Conservation (phyloP, 768 basidiomycete genomes). For the Psilocybe cubensis region DNA sequence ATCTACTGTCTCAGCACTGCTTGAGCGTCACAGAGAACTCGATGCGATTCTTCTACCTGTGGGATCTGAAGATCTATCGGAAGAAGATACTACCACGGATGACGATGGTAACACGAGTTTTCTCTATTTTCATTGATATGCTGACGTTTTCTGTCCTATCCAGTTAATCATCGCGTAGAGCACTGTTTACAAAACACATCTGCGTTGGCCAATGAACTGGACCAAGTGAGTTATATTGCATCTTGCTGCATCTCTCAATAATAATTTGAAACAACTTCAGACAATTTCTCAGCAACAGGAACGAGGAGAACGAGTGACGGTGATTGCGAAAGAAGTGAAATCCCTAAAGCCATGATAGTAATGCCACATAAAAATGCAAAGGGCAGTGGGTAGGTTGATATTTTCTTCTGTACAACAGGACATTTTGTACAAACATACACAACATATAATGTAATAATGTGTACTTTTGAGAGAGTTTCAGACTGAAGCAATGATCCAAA, state of each 20-base stretch:
- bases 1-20: constrained; percentile 29
- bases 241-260: neutral
- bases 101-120: constrained; percentile 22
- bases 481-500: neutral
- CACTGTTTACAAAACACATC: constrained; percentile 37
- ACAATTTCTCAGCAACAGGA: constrained; percentile 42
- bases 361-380: no score
- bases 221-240: constrained; percentile 47
- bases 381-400: no score
- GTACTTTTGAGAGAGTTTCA: neutral
- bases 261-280: constrained; percentile 7
- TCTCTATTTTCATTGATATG: neutral
- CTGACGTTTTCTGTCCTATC: neutral
- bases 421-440: neutral
- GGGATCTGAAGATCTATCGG: constrained; percentile 17
- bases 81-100: constrained; percentile 21
- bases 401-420: no score
- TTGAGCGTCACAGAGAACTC: constrained; percentile 32
- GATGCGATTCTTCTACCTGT: constrained; percentile 24
- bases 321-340: constrained; percentile 53
- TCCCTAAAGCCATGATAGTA: constrained; percentile 46
- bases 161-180: constrained; percentile 24
- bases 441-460: neutral
- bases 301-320: constrained; percentile 50
- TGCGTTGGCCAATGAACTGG: constrained; percentile 49